Evolutionary conservation across 345 rosid species (phyloP), one percentile per base, ranked within the genome.

Genomic region (Psidium friedrichsthalianum): DNA sequence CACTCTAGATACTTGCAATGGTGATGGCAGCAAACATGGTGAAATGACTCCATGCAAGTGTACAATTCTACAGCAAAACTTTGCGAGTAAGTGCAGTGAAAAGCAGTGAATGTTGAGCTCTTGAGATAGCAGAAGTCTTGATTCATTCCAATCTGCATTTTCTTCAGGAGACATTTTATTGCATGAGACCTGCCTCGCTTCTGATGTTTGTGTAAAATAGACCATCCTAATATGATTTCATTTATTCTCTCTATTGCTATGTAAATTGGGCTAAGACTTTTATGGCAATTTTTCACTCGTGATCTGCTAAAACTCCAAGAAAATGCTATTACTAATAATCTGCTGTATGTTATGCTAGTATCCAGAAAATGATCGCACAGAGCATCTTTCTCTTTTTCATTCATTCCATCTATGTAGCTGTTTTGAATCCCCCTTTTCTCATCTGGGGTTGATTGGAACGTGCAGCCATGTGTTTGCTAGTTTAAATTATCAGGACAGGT

Each of bases 1-100:
- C 91, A 32, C 91, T 85, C 87, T 93, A 85, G 98, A 94, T 91
- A 90, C 90, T 36, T 86, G 92, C 88, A 86, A 74, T 87, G 82
- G 85, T 80, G 94, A 94, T 82, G 83, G 82, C 57, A 89, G 92
- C 81, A 89, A 85, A 56, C 91, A 85, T 81, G 90, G 88, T 58
- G 92, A 92, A 85, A 87, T 86, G 89, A 88, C 90, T 84, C 91
- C 88, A 82, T 89, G 82, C 90, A 95, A 88, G 86, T 87, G 24
- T 96, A 94, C 78, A 88, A 87, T 83, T 90, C 88, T 57, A 85
- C 95, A n/a, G 94, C 94, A 51, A 95, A 92, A 90, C 93, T 94
- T 84, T 93, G 90, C 88, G 91, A 92, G 98, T 95, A 94, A 93
- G 97, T 69, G 47, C 47, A 69, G 11, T 69, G 47, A 69, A 69